phyloP scores from a whole-genome alignment of 2,329 filamentous ascomycete species.

The Alternaria triticimaculans region DNA sequence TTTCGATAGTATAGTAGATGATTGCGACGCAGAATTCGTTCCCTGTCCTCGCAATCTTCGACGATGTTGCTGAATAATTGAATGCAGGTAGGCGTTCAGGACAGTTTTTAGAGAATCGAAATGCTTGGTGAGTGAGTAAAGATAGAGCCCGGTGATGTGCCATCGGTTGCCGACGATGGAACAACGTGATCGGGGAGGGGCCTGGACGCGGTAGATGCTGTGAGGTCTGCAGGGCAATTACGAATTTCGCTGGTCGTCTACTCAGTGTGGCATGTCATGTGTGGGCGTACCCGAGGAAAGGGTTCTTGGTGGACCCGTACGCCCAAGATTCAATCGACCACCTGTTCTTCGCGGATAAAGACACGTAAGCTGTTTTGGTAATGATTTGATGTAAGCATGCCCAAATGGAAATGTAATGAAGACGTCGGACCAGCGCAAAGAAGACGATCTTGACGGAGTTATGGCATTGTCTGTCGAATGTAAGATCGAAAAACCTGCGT shows the following conservation, averaged over 20 bases:
- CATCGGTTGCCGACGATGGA: not conserved
- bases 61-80: not conserved
- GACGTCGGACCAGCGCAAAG: not conserved
- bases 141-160: not conserved
- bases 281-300: not conserved
- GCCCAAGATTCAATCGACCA: not conserved
- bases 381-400: not conserved
- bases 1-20: not conserved
- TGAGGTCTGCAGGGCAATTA: not conserved
- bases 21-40: not conserved
- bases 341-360: not conserved
- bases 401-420: not conserved
- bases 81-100: not conserved
- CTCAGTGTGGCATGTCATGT: not conserved
- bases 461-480: not conserved
- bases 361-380: not conserved
- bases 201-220: no score
- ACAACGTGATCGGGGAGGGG: not conserved
- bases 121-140: not conserved
- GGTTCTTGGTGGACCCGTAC: not conserved
- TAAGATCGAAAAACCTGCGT: not conserved
- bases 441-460: not conserved
- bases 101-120: not conserved
- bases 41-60: not conserved
- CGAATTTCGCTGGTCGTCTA: not conserved